phyloP scores from a whole-genome alignment of 1,284 basidiomycete genomes.

The Fomitopsis palustris region DNA sequence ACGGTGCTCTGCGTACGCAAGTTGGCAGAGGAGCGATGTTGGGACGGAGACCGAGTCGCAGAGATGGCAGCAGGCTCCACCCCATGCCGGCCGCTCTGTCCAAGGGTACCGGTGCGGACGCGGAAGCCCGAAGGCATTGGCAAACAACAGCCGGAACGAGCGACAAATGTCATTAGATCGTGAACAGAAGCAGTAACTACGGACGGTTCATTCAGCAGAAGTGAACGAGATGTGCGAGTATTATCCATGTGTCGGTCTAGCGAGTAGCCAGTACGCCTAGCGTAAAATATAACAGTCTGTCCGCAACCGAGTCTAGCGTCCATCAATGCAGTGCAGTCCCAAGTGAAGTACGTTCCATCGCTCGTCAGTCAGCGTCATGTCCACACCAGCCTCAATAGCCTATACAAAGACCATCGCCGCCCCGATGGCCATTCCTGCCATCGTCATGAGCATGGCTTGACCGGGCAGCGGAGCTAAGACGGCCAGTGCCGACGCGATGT shows the following conservation, averaged over 20 bases:
- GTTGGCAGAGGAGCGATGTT: slow-evolving; percentile 6
- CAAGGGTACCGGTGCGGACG: background rate
- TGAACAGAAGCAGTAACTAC: background rate
- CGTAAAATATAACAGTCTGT: slow-evolving; percentile 12
- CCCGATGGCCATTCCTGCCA: slow-evolving; percentile 42
- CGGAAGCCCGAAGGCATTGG: background rate
- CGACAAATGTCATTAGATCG: background rate
- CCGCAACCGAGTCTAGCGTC: slow-evolving; percentile 14
- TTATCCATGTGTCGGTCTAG: background rate
- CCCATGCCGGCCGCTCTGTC: slow-evolving; percentile 1
- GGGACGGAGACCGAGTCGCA: slow-evolving; percentile 8
- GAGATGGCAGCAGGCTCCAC: slow-evolving; percentile 5
- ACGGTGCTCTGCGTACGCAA: background rate
- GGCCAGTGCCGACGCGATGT: slow-evolving; percentile 52
- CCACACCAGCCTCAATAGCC: slow-evolving; percentile 21
- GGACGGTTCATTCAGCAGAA: background rate
- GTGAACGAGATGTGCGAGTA: background rate
- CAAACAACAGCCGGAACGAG: background rate
- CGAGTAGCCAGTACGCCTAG: slow-evolving; percentile 8
- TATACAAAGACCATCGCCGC: slow-evolving; percentile 45
- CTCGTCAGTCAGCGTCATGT: slow-evolving; percentile 1
- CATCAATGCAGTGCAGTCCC: slow-evolving; percentile 13
- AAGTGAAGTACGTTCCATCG: background rate
- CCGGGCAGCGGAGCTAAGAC: slow-evolving; percentile 24
- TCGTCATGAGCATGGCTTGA: slow-evolving; percentile 36